Base-by-base conservation (phyloP, 495 filamentous ascomycete genomes). In the Halenospora varia region DNA sequence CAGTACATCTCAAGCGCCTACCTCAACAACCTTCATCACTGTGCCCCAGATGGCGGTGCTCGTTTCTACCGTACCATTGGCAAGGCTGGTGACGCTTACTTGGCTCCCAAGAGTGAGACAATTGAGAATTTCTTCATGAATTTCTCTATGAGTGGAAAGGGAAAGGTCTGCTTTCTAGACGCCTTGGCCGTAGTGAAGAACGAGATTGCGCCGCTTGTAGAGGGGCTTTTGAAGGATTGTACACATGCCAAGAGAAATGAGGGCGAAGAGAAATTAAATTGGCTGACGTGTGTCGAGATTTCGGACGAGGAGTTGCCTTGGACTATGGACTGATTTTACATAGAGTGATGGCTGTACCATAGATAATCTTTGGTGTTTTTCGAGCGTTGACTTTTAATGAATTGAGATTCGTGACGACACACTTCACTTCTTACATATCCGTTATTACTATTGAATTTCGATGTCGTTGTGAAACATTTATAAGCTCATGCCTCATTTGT, bases 51-150 rank as follows among this genome's bases (percentile, higher is more conserved):
- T 56, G 69, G 71, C 23, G 72, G 72, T 6, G 44, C 64, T 1
- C 18, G 22, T 0, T 69, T 77, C 39, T 75, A 74, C 25, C 67
- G 65, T 9, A 47, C 62, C 2, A 66, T 77, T 29, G 25, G 25
- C 1, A 29, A 39, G 17, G 62, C 56, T 2, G 63, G 56, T 0
- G 18, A 55, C 4, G 57, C 65, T 1, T 75, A 72, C 48, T 40
- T 73, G 8, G 25, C 46, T 15, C 29, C 6, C 6, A 13, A 13
- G 4, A 55, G 60, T 2, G 48, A 55, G 1, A 60, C 46, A 6
- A 47, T 63, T 17, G 20, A 45, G 0, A 46, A 45, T 24, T 68
- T 71, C 49, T 51, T 68, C 55, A 35, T 26, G 1, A 47, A 26
- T 10, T 70, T 71, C 47, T 41, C 55, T 2, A 64, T 68, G 66